Evolutionary conservation across 106 monocot genomes (phyloP), one percentile per base, ranked within the genome.

Genomic region (Allium cepa): DNA sequence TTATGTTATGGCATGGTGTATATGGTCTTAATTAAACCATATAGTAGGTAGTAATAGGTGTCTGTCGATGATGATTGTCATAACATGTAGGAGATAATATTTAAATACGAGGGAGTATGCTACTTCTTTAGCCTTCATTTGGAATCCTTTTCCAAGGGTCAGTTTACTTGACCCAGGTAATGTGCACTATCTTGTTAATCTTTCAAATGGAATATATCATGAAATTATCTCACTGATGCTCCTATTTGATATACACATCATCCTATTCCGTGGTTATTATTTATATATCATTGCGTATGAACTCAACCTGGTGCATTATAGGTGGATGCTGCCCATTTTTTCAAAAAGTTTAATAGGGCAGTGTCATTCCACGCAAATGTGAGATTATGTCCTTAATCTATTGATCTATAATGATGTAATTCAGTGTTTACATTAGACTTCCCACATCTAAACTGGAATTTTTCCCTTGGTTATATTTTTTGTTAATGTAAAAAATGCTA

Each of bases 331-430:
- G 99, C 99, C 26, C 90, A 90, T 75, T 68, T 76, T 48, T 26
- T 71, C 26, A 99, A 92, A 81, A 92, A 99, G 75, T 93, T 80
- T 73, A 81, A 81, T 36, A 77, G 89, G 83, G 99, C 99, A 68
- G 92, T 92, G 58, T 99, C 93, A 11, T 99, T 87, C 72, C 92
- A 90, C 81, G 93, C 99, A 28, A 99, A 99, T 87, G 99, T 99
- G 75, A 82, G 56, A 52, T 16, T 26, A 17, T 46, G 28, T 50
- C 55, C 10, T 49, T n/a, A 10, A 47, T 45, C 8, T 55, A 12
- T 18, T 26, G 53, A 10, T 47, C 70, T 1, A 63, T 46, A 8
- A 45, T 46, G 49, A 17, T 17, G 27, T 18, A 63, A 55, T 56
- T 53, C 11, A 10, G 17, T 36, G 36, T 36, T 36, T 36, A 36